Percentiles rank a stretch among this genome's conserved stretches.
Evolutionary conservation across 495 filamentous ascomycete genomes (phyloP).

Genomic region (Tuber indicum): DNA sequence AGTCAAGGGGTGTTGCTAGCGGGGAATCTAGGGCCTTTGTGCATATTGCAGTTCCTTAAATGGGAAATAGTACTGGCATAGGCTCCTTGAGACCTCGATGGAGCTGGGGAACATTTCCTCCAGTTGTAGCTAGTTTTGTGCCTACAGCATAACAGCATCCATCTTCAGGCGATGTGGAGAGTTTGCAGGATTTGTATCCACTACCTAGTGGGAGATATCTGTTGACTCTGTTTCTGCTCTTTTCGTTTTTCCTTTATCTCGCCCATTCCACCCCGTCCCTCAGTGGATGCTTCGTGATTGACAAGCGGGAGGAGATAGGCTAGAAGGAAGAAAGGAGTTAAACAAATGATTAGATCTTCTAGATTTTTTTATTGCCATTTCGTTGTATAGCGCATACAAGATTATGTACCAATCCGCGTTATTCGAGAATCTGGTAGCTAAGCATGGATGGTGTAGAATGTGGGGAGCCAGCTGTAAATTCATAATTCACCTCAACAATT

Average conservation of each 20-base stretch:
- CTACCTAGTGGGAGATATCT: background rate
- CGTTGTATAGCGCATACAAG: background rate
- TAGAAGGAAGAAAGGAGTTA: background rate
- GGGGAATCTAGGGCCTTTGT: background rate
- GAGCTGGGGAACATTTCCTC: background rate
- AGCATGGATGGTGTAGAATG: background rate
- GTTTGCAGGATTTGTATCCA: background rate
- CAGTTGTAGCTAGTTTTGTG: background rate
- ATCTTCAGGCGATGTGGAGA: background rate
- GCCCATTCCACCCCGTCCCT: background rate
- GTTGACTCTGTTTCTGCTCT: background rate
- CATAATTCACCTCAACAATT: background rate
- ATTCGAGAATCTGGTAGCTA: background rate
- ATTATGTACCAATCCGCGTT: background rate
- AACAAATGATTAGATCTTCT: background rate
- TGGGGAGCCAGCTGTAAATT: background rate
- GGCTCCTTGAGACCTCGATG: background rate
- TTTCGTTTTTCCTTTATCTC: background rate
- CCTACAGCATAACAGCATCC: background rate
- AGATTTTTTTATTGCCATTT: background rate
- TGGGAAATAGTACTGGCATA: background rate
- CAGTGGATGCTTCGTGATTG: background rate
- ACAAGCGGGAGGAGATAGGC: background rate
- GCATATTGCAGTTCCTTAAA: background rate
- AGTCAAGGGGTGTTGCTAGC: background rate